phyloP scores from a whole-genome alignment of 768 basidiomycete species.

The Mycena indigotica region DNA sequence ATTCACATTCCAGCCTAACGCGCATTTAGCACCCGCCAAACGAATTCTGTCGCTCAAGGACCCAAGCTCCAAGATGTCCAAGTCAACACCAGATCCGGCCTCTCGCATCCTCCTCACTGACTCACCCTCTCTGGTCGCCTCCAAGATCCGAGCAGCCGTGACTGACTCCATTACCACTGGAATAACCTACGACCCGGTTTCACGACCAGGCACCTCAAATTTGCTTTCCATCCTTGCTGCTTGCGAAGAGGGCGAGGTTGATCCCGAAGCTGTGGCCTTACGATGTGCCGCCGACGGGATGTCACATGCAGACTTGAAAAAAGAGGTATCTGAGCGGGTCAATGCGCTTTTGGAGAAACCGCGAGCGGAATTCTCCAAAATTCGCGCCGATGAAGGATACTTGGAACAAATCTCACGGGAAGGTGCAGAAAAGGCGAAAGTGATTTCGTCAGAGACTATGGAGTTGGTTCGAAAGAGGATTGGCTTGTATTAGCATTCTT shows the following conservation, averaged over 20 bases:
- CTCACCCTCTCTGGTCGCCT: slow-evolving; percentile 53
- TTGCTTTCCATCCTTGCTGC: slow-evolving; percentile 79
- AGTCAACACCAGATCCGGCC: slow-evolving; percentile 75
- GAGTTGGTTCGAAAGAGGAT: slow-evolving; percentile 65
- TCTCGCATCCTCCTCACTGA: slow-evolving; percentile 92
- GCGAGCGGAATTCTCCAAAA: slow-evolving; percentile 65
- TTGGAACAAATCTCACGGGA: slow-evolving; percentile 60
- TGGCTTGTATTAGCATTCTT: slow-evolving; percentile 50
- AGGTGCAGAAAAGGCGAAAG: slow-evolving; percentile 66
- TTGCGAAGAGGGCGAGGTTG: slow-evolving; percentile 55
- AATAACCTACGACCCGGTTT: slow-evolving; percentile 77
- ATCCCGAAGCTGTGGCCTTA: slow-evolving; percentile 46
- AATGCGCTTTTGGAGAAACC: slow-evolving; percentile 67
- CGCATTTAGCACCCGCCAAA: slow-evolving; percentile 67
- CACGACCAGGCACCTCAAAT: slow-evolving; percentile 84
- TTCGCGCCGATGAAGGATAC: slow-evolving; percentile 62
- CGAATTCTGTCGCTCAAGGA: slow-evolving; percentile 87
- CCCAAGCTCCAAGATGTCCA: slow-evolving; percentile 91
- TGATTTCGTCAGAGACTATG: slow-evolving; percentile 65
- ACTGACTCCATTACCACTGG: slow-evolving; percentile 74
- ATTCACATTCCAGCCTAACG: too few relatives aligned
- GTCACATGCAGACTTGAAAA: slow-evolving; percentile 72
- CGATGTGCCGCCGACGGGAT: slow-evolving; percentile 46
- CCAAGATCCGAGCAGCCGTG: slow-evolving; percentile 79
- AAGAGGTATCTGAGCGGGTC: slow-evolving; percentile 72